Evolutionary conservation across 257 asterid genomes (phyloP), one percentile per base, ranked within the genome.

Genomic region (Solanum paucissectum): DNA sequence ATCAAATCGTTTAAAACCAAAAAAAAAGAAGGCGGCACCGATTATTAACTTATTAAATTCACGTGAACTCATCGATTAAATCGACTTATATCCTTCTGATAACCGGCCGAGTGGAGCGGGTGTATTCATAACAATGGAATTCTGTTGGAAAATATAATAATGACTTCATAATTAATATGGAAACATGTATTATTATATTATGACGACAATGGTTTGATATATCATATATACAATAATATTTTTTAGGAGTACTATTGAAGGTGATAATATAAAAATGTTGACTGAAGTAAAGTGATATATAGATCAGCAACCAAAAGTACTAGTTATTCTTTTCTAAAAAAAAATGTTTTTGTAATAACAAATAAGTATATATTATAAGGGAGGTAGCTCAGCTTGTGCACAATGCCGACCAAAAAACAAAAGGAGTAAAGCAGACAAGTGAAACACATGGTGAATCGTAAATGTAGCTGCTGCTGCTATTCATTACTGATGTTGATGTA

Each of bases 391-490:
- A 34, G n/a, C 81, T 73, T 73, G 12, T 72, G 9, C 29, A 73
- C 82, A 46, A 34, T 90, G 88, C 91, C 86, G 79, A 90, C 88
- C 83, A 36, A 69, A 91, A 92, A 90, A 88, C 92, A 89, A 84
- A 91, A 89, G 90, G 93, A 88, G 88, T 88, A 92, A 90, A 90
- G 90, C 85, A 82, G 66, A 87, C 62, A 40, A 77, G 84, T 37
- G 29, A 60, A 72, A 90, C 92, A 89, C 91, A 88, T 92, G 94
- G 87, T 25, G 84, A 40, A 76, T 49, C 86, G 32, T 75, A 73
- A 44, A 7, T 62, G 9, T 73, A n/a, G 49, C 36, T 49, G 44
- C 33, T 64, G n/a, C 13, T 12, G 40, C 21, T 20, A 23, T 75
- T 86, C n/a, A 72, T 21, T 12, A 33, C 58, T 87, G 34, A 73